phyloP scores from a whole-genome alignment of 73 alveolate genomes.

The Uronychia setigera region DNA sequence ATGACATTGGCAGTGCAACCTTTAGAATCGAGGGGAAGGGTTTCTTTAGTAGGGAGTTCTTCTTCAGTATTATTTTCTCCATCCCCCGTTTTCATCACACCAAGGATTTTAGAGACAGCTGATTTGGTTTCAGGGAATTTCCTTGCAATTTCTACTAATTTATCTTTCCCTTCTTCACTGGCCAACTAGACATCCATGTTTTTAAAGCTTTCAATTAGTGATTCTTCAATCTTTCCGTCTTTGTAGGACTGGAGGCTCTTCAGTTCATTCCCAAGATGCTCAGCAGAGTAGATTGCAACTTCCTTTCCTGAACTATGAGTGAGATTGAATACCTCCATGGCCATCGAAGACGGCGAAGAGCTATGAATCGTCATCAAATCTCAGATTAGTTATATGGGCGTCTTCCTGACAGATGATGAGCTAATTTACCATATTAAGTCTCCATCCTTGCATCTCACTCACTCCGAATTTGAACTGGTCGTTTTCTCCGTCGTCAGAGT shows the following conservation, averaged over 20 bases:
- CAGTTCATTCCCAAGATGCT: conserved; percentile 88
- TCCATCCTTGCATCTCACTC: conserved; percentile 94
- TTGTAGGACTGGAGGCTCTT: conserved; percentile 56
- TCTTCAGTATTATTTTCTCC: neutral
- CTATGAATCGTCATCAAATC: conserved; percentile 44
- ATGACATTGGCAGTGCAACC: conserved; percentile 95
- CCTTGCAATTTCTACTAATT: conserved; percentile 15
- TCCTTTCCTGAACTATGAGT: conserved; percentile 64
- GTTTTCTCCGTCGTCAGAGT: conserved; percentile 47
- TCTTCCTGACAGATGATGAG: conserved; percentile 80
- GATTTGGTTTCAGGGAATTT: conserved; percentile 18
- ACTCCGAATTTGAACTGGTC: conserved; percentile 65
- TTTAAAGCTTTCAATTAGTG: conserved; percentile 70
- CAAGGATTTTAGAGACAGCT: neutral
- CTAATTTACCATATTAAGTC: conserved; percentile 56
- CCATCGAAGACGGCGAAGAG: conserved; percentile 87
- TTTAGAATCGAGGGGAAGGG: conserved; percentile 41
- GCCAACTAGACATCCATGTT: conserved; percentile 69
- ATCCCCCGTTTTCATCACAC: neutral
- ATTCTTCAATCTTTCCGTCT: conserved; percentile 54
- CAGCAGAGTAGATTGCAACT: conserved; percentile 82
- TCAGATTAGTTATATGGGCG: conserved; percentile 75
- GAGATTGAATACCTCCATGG: conserved; percentile 75
- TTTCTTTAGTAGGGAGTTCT: conserved; percentile 2
- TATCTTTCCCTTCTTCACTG: conserved; percentile 59